A percentile compares a stretch with the other conserved stretches of the same genome.
phyloP scores from a whole-genome alignment of 1,284 basidiomycete genomes.

The Macrocystidia cucumis region DNA sequence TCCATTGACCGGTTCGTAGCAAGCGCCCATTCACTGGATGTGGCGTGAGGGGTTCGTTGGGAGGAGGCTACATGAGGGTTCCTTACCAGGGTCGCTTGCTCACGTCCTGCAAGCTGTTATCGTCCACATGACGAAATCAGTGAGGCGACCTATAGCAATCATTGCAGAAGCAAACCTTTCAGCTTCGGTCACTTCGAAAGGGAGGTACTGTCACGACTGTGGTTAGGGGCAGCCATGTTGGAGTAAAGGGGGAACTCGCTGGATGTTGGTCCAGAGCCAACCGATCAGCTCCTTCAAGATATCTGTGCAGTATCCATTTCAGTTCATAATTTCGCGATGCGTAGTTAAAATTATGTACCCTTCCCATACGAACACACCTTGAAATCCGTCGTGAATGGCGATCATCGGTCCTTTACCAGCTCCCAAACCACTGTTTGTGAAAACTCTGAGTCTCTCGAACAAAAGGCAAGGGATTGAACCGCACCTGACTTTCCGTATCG shows the following conservation, averaged over 20 bases:
- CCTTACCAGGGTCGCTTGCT: too few relatives aligned
- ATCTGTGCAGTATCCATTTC: constrained; percentile 33
- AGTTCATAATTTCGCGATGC: too few relatives aligned
- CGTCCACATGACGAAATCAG: too few relatives aligned
- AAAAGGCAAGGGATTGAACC: background rate
- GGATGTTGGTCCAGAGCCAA: constrained; percentile 68
- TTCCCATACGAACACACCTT: constrained; percentile 43
- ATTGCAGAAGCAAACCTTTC: constrained; percentile 29
- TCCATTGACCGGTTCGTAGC: constrained; percentile 43
- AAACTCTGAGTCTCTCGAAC: too few relatives aligned
- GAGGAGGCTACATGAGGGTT: too few relatives aligned
- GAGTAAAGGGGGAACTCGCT: constrained; percentile 23
- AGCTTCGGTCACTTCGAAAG: constrained; percentile 27
- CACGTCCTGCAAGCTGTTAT: too few relatives aligned
- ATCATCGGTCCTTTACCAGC: constrained; percentile 67
- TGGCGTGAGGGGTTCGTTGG: too few relatives aligned
- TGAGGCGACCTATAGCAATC: too few relatives aligned
- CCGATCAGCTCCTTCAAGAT: constrained; percentile 67
- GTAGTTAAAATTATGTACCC: constrained; percentile 21
- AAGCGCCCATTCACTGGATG: constrained; percentile 30
- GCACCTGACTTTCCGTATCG: constrained; percentile 53
- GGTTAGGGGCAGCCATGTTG: too few relatives aligned
- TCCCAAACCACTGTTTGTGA: constrained; percentile 47
- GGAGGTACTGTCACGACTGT: constrained; percentile 38
- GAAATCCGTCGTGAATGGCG: constrained; percentile 71